A percentile compares a stretch with the other conserved stretches of the same genome.
phyloP scores from a whole-genome alignment of 495 filamentous ascomycete species.

The Oleoguttula mirabilis region DNA sequence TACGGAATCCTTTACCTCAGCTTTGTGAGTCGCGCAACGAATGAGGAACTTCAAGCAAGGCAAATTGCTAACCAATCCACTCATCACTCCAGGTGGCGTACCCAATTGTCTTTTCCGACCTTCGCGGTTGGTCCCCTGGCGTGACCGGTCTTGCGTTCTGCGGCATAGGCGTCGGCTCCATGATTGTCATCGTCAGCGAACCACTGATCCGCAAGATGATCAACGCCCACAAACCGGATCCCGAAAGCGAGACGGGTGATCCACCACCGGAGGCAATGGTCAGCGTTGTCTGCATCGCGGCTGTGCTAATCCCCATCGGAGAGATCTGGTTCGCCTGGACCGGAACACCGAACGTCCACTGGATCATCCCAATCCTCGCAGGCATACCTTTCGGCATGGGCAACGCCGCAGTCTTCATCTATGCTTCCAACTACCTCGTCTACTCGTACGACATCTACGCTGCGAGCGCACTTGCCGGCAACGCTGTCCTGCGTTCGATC shows the following conservation, averaged over 20 bases:
- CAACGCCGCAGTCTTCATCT: slow-evolving; percentile 69
- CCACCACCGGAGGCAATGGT: slow-evolving; percentile 64
- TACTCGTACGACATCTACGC: slow-evolving; percentile 66
- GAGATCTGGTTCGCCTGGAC: slow-evolving; percentile 78
- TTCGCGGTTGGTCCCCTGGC: slow-evolving; percentile 64
- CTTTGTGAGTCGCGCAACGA: too few species aligned
- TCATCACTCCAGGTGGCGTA: too few species aligned
- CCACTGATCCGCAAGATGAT: slow-evolving; percentile 63
- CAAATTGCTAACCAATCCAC: too few species aligned
- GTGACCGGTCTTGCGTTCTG: slow-evolving; percentile 65
- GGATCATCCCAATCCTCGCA: slow-evolving; percentile 60
- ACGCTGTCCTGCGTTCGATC: slow-evolving; percentile 54
- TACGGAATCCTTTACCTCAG: slow-evolving; percentile 67
- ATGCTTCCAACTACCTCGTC: slow-evolving; percentile 66
- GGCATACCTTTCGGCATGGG: slow-evolving; percentile 71
- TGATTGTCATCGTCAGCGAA: slow-evolving; percentile 53
- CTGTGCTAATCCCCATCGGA: slow-evolving; percentile 54
- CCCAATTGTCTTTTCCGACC: slow-evolving; percentile 63
- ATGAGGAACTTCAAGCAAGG: too few species aligned
- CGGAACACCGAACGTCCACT: slow-evolving; percentile 57
- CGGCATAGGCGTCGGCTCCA: slow-evolving; percentile 67
- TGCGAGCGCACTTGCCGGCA: slow-evolving; percentile 66
- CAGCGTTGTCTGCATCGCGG: slow-evolving; percentile 55
- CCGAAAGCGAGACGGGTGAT: slow-evolving; percentile 44
- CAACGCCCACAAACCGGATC: slow-evolving; percentile 55